Evolutionary conservation across 2,329 filamentous ascomycete genomes (phyloP), one percentile per base, ranked within the genome.

Genomic region (Fusarium brevicatenulatum): DNA sequence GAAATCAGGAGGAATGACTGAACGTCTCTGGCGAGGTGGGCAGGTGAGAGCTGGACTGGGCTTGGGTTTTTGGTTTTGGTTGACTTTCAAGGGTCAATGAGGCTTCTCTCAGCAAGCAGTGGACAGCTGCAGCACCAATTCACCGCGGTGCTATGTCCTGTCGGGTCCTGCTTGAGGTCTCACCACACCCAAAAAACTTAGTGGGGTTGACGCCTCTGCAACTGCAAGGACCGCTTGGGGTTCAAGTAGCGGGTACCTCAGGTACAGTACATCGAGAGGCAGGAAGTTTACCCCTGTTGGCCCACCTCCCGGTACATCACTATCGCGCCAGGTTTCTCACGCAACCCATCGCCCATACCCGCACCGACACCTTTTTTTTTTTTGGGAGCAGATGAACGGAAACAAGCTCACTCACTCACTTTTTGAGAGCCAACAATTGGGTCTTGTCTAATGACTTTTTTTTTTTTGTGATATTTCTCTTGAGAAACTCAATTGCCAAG

Each of bases 1-100:
- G 78, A 78, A 79, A 78, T 78, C 77, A 78, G 75, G 75, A 78
- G 75, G 75, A 74, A 68, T 60, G 65, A 70, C 54, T 50, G 62
- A 60, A 53, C 32, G 62, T 54, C 61, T 57, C 68, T 73, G 63
- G 66, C 71, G 74, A 74, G 76, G 37, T 74, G 72, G 76, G 73
- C 42, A 68, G 74, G 76, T 76, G 74, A 76, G 72, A 75, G 72
- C 73, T 74, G 71, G 70, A 63, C 70, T 77, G 71, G 75, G 70
- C 76, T 77, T 66, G 66, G 43, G 62, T 72, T 77, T 73, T 76
- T 73, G 73, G 70, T 76, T 77, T 70, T 71, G 67, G 72, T 75
- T 78, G 76, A 76, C 72, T 71, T 74, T 60, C 71, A 73, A 73
- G 71, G 71, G 71, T 74, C 60, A 44, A 74, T 69, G 74, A 78